phyloP scores from a whole-genome alignment of 228 moss, liverwort and hornwort species.

The Sphagnum magellanicum region DNA sequence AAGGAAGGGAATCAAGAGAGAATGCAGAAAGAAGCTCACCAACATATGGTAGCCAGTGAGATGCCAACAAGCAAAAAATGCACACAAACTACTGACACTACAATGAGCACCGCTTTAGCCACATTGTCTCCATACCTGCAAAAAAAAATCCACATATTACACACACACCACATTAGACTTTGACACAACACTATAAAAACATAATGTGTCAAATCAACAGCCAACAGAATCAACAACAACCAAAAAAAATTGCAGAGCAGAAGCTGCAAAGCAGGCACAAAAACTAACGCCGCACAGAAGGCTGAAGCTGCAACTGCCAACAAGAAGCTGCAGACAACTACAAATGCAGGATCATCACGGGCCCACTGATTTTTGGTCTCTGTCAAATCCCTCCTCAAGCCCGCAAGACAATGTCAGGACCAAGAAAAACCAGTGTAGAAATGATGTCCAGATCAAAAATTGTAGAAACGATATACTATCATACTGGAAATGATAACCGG shows the following conservation, averaged over 20 bases:
- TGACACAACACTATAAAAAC: neutral
- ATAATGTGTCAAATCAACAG: neutral
- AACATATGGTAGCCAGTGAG: constrained; percentile 83
- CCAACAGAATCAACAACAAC: neutral
- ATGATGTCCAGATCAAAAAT: no score
- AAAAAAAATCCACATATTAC: neutral
- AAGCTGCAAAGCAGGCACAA: neutral
- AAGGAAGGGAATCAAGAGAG: no score
- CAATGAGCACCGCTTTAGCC: constrained; percentile 67
- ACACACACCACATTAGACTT: neutral
- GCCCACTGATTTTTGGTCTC: constrained; percentile 99
- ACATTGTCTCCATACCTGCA: constrained; percentile 75
- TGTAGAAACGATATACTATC: no score
- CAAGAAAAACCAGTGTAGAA: no score
- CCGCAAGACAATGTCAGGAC: no score
- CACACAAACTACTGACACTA: constrained; percentile 68
- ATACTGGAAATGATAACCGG: neutral
- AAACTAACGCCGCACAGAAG: constrained; percentile 81
- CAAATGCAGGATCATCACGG: constrained; percentile 97
- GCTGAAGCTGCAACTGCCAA: constrained; percentile 82
- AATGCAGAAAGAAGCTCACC: constrained; percentile 27
- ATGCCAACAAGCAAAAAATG: constrained; percentile 85
- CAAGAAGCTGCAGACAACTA: constrained; percentile 84
- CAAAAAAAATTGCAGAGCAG: neutral
- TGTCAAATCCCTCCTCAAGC: constrained; percentile 12